Conservation (phyloP, 306 rosid genomes). For the Abrus pulchellus region DNA sequence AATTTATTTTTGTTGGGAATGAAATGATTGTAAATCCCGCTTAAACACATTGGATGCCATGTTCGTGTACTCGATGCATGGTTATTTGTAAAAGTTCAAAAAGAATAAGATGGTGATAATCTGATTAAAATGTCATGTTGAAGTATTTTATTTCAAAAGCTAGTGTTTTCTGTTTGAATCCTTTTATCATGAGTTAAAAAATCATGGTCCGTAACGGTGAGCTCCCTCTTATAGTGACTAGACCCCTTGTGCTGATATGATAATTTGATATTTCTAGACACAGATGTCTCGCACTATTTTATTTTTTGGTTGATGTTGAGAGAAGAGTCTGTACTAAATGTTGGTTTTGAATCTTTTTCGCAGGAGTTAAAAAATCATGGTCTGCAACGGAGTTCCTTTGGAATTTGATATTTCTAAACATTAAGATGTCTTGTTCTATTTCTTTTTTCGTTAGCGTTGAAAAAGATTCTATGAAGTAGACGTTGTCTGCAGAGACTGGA, state of each 20-base stretch:
- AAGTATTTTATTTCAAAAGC: conserved; percentile 8
- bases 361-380: no score
- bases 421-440: no score
- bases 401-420: no score
- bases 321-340: no score
- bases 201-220: not conserved
- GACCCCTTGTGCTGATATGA: not conserved
- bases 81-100: conserved; percentile 32
- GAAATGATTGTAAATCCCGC: conserved; percentile 52
- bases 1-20: conserved; percentile 52
- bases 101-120: conserved; percentile 37
- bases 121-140: conserved; percentile 15
- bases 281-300: not conserved
- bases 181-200: not conserved
- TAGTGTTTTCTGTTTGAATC: not conserved
- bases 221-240: not conserved
- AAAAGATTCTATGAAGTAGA: no score
- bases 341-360: no score
- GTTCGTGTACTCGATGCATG: conserved; percentile 43
- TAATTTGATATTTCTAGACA: not conserved
- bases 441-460: no score
- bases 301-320: no score
- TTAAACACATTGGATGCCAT: conserved; percentile 33
- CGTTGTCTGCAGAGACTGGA: not conserved
- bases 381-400: no score